These are phyloP conservation scores for Arthrinium puccinioides DNA, from an alignment of 2,329 filamentous ascomycete genomes.

Conservation along the genomic window DNA sequence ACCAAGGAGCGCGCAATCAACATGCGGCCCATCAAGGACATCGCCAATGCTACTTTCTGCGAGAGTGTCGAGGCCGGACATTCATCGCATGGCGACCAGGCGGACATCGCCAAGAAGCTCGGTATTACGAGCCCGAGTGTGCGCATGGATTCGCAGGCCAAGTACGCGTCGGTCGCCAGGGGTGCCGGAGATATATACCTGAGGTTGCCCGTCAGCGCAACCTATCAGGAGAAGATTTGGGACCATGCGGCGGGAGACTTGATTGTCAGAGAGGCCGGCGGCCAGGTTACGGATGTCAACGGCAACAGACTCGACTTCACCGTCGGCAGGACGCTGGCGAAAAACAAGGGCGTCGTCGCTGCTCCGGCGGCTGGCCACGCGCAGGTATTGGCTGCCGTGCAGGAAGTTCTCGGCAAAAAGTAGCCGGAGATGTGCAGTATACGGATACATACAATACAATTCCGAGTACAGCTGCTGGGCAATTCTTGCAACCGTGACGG, in stretches of 20 bases:
- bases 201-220: constrained; percentile 73
- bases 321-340: constrained; percentile 73
- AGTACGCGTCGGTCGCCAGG: constrained; percentile 91
- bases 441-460: constrained; percentile 3
- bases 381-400: constrained; percentile 73
- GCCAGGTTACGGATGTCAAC: constrained; percentile 80
- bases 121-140: constrained; percentile 87
- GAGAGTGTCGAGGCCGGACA: constrained; percentile 93
- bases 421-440: constrained; percentile 5
- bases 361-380: constrained; percentile 70
- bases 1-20: constrained; percentile 53
- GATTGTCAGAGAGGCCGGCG: constrained; percentile 90
- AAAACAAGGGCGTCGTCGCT: constrained; percentile 92
- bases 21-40: constrained; percentile 71
- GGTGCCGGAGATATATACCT: constrained; percentile 94
- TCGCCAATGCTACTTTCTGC: constrained; percentile 83
- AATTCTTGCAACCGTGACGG: background rate
- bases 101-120: constrained; percentile 72
- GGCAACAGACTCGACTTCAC: constrained; percentile 84
- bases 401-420: constrained; percentile 59
- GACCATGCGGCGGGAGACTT: constrained; percentile 94
- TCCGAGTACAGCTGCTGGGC: background rate
- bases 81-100: constrained; percentile 83
- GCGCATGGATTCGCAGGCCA: constrained; percentile 95
- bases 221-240: constrained; percentile 99